phyloP scores from a whole-genome alignment of 208 protist genomes.

The Trypanosoma vivax region DNA sequence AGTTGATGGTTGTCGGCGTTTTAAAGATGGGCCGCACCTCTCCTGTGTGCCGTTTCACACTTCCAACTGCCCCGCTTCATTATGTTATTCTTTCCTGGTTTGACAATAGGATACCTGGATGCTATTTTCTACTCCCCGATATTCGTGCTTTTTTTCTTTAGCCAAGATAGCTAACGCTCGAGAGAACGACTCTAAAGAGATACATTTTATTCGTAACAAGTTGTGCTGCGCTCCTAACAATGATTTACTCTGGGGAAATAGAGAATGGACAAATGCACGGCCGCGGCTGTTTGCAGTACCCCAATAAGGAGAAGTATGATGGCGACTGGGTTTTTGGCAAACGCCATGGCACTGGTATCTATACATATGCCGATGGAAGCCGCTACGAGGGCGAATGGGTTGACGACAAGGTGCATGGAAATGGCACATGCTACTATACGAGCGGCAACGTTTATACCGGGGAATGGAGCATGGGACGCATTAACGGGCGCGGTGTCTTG shows the following conservation, averaged over 20 bases:
- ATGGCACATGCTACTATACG: conserved; percentile 88
- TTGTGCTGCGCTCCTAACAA: conserved; percentile 32
- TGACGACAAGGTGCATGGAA: conserved; percentile 92
- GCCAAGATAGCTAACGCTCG: conserved; percentile 2
- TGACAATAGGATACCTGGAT: no score
- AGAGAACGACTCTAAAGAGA: not conserved
- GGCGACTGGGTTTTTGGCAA: conserved; percentile 94
- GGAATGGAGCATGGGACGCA: conserved; percentile 87
- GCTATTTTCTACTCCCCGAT: no score
- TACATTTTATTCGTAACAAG: not conserved
- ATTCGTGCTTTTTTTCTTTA: no score
- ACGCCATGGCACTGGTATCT: conserved; percentile 87
- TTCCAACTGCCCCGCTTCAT: no score
- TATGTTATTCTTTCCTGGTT: no score
- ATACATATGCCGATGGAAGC: conserved; percentile 91
- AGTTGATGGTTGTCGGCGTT: no score
- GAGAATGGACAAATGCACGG: conserved; percentile 95
- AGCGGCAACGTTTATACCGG: conserved; percentile 87
- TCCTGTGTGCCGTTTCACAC: no score
- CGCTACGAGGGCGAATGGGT: conserved; percentile 92
- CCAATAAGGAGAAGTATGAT: conserved; percentile 92
- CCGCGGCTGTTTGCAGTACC: conserved; percentile 90
- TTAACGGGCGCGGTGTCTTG: conserved; percentile 86
- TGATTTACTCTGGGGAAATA: conserved; percentile 95
- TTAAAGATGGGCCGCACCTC: no score